phyloP scores from a whole-genome alignment of 352 stramenopile genomes.

The Pythium monospermum region DNA sequence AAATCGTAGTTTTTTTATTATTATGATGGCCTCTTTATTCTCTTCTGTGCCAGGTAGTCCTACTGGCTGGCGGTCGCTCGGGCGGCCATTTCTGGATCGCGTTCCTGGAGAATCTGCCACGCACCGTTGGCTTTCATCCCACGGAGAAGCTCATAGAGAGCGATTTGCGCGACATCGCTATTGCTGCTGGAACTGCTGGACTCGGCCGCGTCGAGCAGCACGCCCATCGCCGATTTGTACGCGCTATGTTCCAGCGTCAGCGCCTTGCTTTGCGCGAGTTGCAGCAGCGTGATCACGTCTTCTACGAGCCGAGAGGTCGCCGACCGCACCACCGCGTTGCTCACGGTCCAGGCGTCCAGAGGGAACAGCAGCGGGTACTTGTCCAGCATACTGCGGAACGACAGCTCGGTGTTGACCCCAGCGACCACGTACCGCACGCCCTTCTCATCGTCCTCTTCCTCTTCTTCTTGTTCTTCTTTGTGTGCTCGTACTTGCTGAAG shows the following conservation, averaged over 20 bases:
- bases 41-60: too few relatives aligned
- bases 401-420: constrained; percentile 44
- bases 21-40: too few relatives aligned
- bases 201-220: constrained; percentile 2
- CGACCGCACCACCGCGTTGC: constrained; percentile 45
- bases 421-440: constrained; percentile 32
- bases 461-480: neutral
- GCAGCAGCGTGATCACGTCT: constrained; percentile 44
- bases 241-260: constrained; percentile 35
- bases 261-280: constrained; percentile 28
- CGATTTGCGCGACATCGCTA: neutral
- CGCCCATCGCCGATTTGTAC: constrained; percentile 46
- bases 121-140: too few relatives aligned
- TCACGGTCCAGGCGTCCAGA: constrained; percentile 37
- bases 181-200: neutral
- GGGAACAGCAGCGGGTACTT: constrained; percentile 45
- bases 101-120: too few relatives aligned
- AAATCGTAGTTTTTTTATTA: too few relatives aligned
- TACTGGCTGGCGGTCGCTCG: too few relatives aligned
- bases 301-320: constrained; percentile 32
- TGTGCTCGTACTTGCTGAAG: constrained; percentile 29
- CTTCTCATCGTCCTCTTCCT: constrained; percentile 6
- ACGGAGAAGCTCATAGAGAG: too few relatives aligned
- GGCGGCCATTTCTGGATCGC: too few relatives aligned
- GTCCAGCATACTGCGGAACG: constrained; percentile 47